Conservation (phyloP, 2,329 filamentous ascomycete species). For the Curvularia hawaiiensis region DNA sequence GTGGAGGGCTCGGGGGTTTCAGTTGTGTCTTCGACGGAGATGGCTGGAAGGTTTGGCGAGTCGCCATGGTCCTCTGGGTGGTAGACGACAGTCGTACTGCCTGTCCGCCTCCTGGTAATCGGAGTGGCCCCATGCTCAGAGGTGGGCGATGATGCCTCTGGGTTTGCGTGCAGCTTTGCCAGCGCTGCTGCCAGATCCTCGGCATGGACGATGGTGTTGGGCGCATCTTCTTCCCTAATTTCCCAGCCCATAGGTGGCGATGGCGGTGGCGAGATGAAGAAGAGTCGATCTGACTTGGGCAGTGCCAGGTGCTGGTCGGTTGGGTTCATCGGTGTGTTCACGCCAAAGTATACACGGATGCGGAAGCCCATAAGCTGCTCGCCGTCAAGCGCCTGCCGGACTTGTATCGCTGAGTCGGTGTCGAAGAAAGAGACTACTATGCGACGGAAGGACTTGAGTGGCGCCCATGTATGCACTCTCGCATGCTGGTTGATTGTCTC, state of each 20-base stretch:
- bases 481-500: slow-evolving; percentile 72
- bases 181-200: slow-evolving; percentile 64
- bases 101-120: slow-evolving; percentile 44
- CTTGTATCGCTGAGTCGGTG: slow-evolving; percentile 69
- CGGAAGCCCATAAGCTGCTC: slow-evolving; percentile 71
- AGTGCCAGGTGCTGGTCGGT: slow-evolving; percentile 47
- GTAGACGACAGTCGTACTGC: slow-evolving; percentile 67
- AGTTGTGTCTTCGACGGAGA: slow-evolving; percentile 67
- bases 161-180: slow-evolving; percentile 55
- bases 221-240: slow-evolving; percentile 65
- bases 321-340: slow-evolving; percentile 47
- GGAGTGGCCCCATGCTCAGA: slow-evolving; percentile 28
- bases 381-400: slow-evolving; percentile 75
- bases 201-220: slow-evolving; percentile 69
- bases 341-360: slow-evolving; percentile 48
- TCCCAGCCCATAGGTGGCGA: slow-evolving; percentile 69
- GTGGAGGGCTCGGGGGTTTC: slow-evolving; percentile 53
- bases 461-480: slow-evolving; percentile 76
- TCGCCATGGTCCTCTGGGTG: slow-evolving; percentile 66
- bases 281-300: slow-evolving; percentile 65
- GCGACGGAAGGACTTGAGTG: slow-evolving; percentile 80
- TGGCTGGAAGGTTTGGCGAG: slow-evolving; percentile 64
- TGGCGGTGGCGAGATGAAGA: slow-evolving; percentile 70
- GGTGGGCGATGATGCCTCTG: slow-evolving; percentile 33
- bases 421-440: slow-evolving; percentile 81